A percentile compares a stretch with the other conserved stretches of the same genome.
phyloP scores from a whole-genome alignment of 2,329 filamentous ascomycete genomes.

The Plenodomus tracheiphilus region DNA sequence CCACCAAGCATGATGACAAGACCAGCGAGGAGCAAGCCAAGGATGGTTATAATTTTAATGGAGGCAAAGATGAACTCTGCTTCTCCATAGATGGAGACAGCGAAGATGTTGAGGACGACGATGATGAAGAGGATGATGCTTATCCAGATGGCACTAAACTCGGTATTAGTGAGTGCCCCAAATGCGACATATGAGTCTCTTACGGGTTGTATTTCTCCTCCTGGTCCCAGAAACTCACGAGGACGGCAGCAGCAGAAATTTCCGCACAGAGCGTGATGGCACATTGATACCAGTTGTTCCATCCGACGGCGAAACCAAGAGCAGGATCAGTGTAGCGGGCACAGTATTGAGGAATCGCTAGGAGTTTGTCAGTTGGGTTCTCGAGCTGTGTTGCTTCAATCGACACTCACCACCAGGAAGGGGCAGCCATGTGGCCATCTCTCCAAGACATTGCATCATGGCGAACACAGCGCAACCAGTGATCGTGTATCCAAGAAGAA shows the following conservation, averaged over 20 bases:
- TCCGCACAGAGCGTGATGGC: constrained; percentile 42
- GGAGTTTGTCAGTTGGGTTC: no score
- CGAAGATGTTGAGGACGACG: constrained; percentile 40
- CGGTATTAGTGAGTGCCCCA: neutral
- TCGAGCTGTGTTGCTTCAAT: no score
- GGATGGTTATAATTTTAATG: constrained; percentile 51
- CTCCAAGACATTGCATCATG: constrained; percentile 50
- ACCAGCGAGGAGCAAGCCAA: constrained; percentile 36
- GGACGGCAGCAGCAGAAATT: constrained; percentile 39
- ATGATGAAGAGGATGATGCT: constrained; percentile 42
- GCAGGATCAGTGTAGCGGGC: constrained; percentile 53
- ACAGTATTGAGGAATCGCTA: constrained; percentile 40
- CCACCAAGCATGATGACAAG: constrained; percentile 44
- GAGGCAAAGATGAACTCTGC: constrained; percentile 54
- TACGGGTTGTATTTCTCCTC: constrained; percentile 30
- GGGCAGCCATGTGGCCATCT: constrained; percentile 49
- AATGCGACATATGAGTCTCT: neutral
- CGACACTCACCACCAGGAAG: constrained; percentile 30
- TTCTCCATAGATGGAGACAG: constrained; percentile 48
- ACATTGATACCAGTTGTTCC: constrained; percentile 37
- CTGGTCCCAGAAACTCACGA: constrained; percentile 41
- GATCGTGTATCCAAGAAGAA: constrained; percentile 42
- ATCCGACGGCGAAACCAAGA: constrained; percentile 33
- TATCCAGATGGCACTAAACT: constrained; percentile 36
- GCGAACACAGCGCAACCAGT: constrained; percentile 40